A percentile compares a stretch with the other conserved stretches of the same genome.
phyloP scores from a whole-genome alignment of 2,329 filamentous ascomycete genomes.

The Colletotrichum sojae region DNA sequence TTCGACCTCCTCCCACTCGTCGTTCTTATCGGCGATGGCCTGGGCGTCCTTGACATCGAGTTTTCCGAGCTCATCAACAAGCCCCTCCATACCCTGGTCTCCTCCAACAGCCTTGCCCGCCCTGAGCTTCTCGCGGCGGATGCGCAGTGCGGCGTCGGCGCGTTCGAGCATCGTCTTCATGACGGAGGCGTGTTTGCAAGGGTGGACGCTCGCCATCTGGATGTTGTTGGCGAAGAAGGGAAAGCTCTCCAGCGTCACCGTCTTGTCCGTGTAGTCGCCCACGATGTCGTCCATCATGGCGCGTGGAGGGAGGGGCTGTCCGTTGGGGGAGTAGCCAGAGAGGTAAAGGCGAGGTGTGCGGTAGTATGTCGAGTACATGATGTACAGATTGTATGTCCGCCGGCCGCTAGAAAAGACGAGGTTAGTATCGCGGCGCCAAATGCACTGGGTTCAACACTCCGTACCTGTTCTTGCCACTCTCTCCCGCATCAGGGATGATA shows the following conservation, averaged over 20 bases:
- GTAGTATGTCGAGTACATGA: constrained; percentile 97
- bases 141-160: constrained; percentile 91
- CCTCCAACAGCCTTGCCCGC: constrained; percentile 65
- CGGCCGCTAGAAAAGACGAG: constrained; percentile 70
- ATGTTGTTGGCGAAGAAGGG: constrained; percentile 92
- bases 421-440: constrained; percentile 34
- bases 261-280: constrained; percentile 98
- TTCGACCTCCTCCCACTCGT: constrained; percentile 76
- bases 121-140: constrained; percentile 86
- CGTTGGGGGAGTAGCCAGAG: constrained; percentile 86
- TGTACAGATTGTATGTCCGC: constrained; percentile 98
- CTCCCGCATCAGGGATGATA: constrained; percentile 84
- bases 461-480: constrained; percentile 63
- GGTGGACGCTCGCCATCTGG: constrained; percentile 97
- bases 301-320: constrained; percentile 84
- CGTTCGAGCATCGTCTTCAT: constrained; percentile 98
- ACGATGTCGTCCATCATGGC: constrained; percentile 98
- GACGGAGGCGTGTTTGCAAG: constrained; percentile 96
- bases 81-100: constrained; percentile 80
- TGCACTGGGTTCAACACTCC: constrained; percentile 25
- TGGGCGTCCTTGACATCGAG: constrained; percentile 70
- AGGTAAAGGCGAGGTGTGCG: constrained; percentile 95
- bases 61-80: constrained; percentile 85
- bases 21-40: constrained; percentile 64
- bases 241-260: constrained; percentile 97